A percentile compares a stretch with the other conserved stretches of the same genome.
These are phyloP conservation scores for Poa annua DNA, from an alignment of 176 grass and related monocot species.

Conservation along the genomic window DNA sequence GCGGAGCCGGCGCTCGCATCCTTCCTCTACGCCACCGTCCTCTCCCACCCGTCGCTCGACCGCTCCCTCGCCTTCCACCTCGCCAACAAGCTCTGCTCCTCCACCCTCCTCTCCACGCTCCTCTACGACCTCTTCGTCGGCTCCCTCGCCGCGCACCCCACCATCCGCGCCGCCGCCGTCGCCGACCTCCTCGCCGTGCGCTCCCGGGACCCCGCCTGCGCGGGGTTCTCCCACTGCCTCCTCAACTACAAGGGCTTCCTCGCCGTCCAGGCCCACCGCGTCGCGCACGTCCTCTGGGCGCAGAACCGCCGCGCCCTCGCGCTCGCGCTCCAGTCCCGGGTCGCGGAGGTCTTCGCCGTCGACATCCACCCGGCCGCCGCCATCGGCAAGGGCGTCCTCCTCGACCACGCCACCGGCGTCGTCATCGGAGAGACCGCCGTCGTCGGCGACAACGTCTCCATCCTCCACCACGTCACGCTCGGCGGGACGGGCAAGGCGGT, in stretches of 20 bases:
- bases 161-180: slow-evolving; percentile 55
- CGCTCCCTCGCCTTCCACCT: slow-evolving; percentile 90
- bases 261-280: slow-evolving; percentile 86
- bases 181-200: slow-evolving; percentile 78
- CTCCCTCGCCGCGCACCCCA: slow-evolving; percentile 58
- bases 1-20: slow-evolving; percentile 85
- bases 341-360: slow-evolving; percentile 92
- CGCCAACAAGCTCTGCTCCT: slow-evolving; percentile 96
- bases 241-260: slow-evolving; percentile 99
- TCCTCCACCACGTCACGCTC: slow-evolving; percentile 97
- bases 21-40: slow-evolving; percentile 91
- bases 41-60: slow-evolving; percentile 75
- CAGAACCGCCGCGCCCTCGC: slow-evolving; percentile 74
- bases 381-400: slow-evolving; percentile 81
- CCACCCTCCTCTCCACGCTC: slow-evolving; percentile 83
- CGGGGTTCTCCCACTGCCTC: slow-evolving; percentile 81
- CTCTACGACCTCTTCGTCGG: slow-evolving; percentile 89
- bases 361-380: slow-evolving; percentile 89
- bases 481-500: slow-evolving; percentile 88
- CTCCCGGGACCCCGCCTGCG: slow-evolving; percentile 75
- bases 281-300: slow-evolving; percentile 82
- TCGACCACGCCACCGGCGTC: slow-evolving; percentile 90
- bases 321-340: slow-evolving; percentile 85
- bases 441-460: slow-evolving; percentile 91
- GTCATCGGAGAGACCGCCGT: slow-evolving; percentile 96